Evolutionary conservation across 2,329 filamentous ascomycete genomes (phyloP).

Genomic region (Ophiosphaerella korrae): DNA sequence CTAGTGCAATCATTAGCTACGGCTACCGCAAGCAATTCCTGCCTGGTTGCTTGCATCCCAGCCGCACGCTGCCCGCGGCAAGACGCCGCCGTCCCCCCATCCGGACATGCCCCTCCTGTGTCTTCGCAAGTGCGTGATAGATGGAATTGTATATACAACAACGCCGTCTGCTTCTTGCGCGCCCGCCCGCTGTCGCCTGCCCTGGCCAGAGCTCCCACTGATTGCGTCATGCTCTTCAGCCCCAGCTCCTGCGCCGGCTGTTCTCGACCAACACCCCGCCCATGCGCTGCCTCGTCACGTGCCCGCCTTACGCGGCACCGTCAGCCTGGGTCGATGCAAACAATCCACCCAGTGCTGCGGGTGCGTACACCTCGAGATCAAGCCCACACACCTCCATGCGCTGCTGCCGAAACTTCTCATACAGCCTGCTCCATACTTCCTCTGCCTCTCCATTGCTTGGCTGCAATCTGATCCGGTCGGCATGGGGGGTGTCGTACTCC

Average conservation of each 20-base stretch:
- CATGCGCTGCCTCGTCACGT: neutral
- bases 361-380: constrained; percentile 53
- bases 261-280: constrained; percentile 6
- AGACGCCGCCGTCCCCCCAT: too few relatives aligned
- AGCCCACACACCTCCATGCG: constrained; percentile 60
- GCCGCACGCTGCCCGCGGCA: too few relatives aligned
- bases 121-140: too few relatives aligned
- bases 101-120: too few relatives aligned
- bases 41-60: too few relatives aligned
- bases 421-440: constrained; percentile 56
- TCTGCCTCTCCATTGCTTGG: constrained; percentile 54
- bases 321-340: constrained; percentile 3
- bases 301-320: constrained; percentile 8
- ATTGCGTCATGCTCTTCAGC: constrained; percentile 11
- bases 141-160: too few relatives aligned
- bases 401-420: constrained; percentile 55
- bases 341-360: constrained; percentile 20
- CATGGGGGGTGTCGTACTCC: constrained; percentile 56
- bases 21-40: too few relatives aligned
- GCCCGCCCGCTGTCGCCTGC: too few relatives aligned
- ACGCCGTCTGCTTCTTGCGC: too few relatives aligned
- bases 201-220: neutral
- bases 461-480: constrained; percentile 47
- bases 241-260: constrained; percentile 2
- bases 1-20: too few relatives aligned